phyloP scores from a whole-genome alignment of 2,329 filamentous ascomycete genomes.

The Pseudogymnoascus sp. region DNA sequence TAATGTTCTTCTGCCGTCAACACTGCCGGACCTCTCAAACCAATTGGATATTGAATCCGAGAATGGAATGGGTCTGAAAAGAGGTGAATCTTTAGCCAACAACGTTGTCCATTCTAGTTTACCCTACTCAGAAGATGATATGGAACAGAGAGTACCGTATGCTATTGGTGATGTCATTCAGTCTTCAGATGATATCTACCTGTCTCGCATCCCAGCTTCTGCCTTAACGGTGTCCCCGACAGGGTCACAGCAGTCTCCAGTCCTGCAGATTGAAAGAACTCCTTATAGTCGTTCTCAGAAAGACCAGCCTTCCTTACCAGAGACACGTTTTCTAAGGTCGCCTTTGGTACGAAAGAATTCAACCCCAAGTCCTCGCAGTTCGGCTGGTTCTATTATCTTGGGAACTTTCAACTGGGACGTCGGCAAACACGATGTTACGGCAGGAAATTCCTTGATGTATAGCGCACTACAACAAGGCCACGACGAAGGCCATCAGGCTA shows the following conservation, averaged over 20 bases:
- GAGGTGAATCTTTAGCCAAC: not conserved
- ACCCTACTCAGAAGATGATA: not conserved
- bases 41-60: not conserved
- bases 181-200: not conserved
- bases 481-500: not conserved
- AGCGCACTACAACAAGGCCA: not conserved
- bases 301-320: not conserved
- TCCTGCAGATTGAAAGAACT: conserved; percentile 3
- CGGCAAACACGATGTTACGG: not conserved
- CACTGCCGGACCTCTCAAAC: not conserved
- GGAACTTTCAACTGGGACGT: conserved; percentile 2
- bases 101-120: not conserved
- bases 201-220: not conserved
- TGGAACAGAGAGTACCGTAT: not conserved
- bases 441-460: not conserved
- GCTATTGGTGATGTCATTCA: not conserved
- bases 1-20: not conserved
- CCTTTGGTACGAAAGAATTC: not conserved
- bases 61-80: not conserved
- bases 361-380: not conserved
- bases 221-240: not conserved
- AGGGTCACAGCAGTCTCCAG: not conserved
- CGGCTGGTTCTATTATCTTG: not conserved
- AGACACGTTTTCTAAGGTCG: not conserved
- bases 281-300: not conserved